Evolutionary conservation across 139 green algal genomes (phyloP).

Genomic region (Coelastrella sp.): DNA sequence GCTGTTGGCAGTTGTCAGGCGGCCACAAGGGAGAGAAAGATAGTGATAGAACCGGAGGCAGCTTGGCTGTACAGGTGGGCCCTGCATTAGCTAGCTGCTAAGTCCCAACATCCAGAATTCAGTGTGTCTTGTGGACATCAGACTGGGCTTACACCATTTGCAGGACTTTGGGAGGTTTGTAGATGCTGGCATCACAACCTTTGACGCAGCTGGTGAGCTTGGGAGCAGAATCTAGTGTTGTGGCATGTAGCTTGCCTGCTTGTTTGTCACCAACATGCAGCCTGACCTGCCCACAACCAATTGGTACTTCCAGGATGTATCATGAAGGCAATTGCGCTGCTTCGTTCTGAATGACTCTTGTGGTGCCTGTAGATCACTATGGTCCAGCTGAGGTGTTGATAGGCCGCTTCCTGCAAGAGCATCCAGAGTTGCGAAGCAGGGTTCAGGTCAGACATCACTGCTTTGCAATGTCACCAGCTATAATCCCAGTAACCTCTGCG

Average conservation of each 20-base stretch:
- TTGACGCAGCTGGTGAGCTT: constrained; percentile 75
- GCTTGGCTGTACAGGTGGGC: constrained; percentile 72
- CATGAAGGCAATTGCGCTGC: no score
- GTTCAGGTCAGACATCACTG: constrained; percentile 51
- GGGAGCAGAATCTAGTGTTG: no score
- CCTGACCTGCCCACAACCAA: no score
- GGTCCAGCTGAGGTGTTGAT: constrained; percentile 88
- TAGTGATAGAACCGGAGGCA: constrained; percentile 78
- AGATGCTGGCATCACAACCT: constrained; percentile 66
- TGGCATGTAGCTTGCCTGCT: no score
- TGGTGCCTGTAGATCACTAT: constrained; percentile 78
- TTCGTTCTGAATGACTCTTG: no score
- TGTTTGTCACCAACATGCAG: no score
- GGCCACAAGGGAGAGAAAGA: constrained; percentile 78
- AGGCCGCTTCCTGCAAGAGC: constrained; percentile 63
- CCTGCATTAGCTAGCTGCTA: no score
- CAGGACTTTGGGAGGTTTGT: constrained; percentile 70
- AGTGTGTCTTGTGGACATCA: no score
- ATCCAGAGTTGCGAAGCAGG: constrained; percentile 41
- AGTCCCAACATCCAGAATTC: no score
- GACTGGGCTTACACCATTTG: no score
- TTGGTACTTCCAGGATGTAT: no score
- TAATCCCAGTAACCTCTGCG: no score
- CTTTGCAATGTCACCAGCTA: not conserved
- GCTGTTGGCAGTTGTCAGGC: constrained; percentile 54